Base-by-base conservation (phyloP, 768 basidiomycete species). In the Russula sp. region DNA sequence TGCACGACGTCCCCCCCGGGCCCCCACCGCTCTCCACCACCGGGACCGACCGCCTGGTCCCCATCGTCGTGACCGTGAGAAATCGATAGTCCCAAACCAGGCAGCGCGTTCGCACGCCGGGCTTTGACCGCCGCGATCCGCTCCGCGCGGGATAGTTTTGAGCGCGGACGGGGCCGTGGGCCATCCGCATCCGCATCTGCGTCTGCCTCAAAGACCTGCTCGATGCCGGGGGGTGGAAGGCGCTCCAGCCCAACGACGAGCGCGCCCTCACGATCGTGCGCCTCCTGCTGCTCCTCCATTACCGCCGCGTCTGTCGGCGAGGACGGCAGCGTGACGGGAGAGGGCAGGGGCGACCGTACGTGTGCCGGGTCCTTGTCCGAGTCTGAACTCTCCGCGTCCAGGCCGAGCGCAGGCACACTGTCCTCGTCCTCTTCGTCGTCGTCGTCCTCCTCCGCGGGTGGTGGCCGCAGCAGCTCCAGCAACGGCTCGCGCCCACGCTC, bases 191-290 rank as follows among this genome's bases (percentile, higher is more conserved):
- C 16, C 8, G 69, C 0, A 70, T 68, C 16, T 56, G 37, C 71
- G 9, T 89, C 88, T 1, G 82, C 84, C 70, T 92, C 91, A 67
- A 85, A 94, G n/a, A 94, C 89, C 70, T 91, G 89, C 69, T 93
- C 91, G 55, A 84, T 80, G 14, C 89, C 90, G 0, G 79, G 82
- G 7, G 82, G 79, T 1, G 86, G 86, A 3, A 89, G 74, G 66
- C 85, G 81, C 44, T 78, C 71, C 3, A 82, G 72, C 4, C 82
- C 80, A 6, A 83, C 72, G 4, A 79, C 73, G 10, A 81, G 68
- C 27, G 88, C 72, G 6, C 88, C 74, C 13, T 77, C 67, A 16
- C 79, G 81, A 6, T 77, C 84, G 65, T 35, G 44, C 13, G 22
- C 54, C 7, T 54, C 57, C 0, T 52, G 64, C 32, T 27, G 39